Evolutionary conservation across 2,329 filamentous ascomycete genomes (phyloP), one percentile per base, ranked within the genome.

Genomic region (Penicillium sumatraense): DNA sequence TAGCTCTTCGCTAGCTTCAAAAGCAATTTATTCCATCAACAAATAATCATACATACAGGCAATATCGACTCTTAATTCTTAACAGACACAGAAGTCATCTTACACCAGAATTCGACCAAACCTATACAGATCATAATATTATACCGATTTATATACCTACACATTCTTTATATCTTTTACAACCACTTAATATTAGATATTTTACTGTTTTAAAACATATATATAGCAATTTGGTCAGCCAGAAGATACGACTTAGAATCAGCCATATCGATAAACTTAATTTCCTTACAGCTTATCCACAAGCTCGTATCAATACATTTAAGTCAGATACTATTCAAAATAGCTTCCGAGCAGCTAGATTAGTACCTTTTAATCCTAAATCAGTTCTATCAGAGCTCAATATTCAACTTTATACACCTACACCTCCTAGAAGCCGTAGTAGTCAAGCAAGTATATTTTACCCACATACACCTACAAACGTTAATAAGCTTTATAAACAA

Each of bases 101-200:
- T 5, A 46, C 26, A 27, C 20, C 36, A 21, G 13, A 35, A 35
- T 51, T 51, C n/a, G 16, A 51, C 24, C n/a, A 51, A 45, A 44
- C 45, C 20, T 51, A 11, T 18, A n/a, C 2, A 10, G 8, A 51
- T 23, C 3, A 44, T 23, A 5, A 33, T 9, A 51, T 51, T 44
- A 51, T 51, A 33, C 38, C 26, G 16, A 21, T 51, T 23, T 51
- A 16, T 40, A 51, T 51, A 44, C 38, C 27, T 10, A 21, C 31
- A n/a, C 20, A 38, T 38, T 18, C 5, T 6, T 38, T 10, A 38
- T 38, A 38, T 18, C 16, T 38, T 38, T 18, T 11, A n/a, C n/a
- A n/a, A n/a, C n/a, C n/a, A n/a, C n/a, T n/a, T n/a, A n/a, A n/a
- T n/a, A n/a, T n/a, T n/a, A 38, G 11, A 5, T 18, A 10, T 18